Base-by-base conservation (phyloP, 768 basidiomycete species). In the Pulveroboletus ravenelii region DNA sequence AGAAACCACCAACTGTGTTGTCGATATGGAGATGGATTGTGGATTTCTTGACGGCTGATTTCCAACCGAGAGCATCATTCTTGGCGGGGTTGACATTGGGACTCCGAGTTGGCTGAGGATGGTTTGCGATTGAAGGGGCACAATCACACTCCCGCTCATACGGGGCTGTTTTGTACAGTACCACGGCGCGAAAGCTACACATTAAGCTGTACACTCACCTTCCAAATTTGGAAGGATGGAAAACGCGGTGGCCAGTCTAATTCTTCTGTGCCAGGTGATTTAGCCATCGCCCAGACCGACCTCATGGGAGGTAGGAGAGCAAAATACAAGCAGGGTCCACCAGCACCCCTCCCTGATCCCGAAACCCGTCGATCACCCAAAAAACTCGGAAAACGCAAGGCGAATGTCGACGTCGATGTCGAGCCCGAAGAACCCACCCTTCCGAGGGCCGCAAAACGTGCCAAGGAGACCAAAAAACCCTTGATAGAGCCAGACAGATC, bases 11-110 rank as follows among this genome's bases (percentile, higher is more conserved):
- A 2, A 89, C 80, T 4, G 66, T 90, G 47, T 64, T 66, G 17
- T 78, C 82, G 3, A 61, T 87, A 23, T 90, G 87, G 79, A 75
- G 63, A 35, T 83, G 84, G 78, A 57, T 84, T 20, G 66, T 87
- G 20, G 74, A 90, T 67, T 96, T 97, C 72, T 70, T 97, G 66
- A 89, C 88, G 0, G 89, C 93, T 7, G 91, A 96, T 64, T 94
- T 97, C 69, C 94, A 93, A 62, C 87, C 85, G 39, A 73, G 93
- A 54, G 93, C 93, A 2, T 85, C 88, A 13, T 96, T 96, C 70
- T 60, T 93, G 31, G 91, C 84, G 5, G 94, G 94, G 9, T 75
- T 96, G 51, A 78, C 74, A 1, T 72, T 97, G 27, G 94, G 94
- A 10, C 59, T 97, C 43, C 76, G 93, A 45, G 66, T 96, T 17